A percentile compares a stretch with the other conserved stretches of the same genome.
Evolutionary conservation across 2,329 filamentous ascomycete species (phyloP).

Genomic region (Myriosclerotinia scirpicola): DNA sequence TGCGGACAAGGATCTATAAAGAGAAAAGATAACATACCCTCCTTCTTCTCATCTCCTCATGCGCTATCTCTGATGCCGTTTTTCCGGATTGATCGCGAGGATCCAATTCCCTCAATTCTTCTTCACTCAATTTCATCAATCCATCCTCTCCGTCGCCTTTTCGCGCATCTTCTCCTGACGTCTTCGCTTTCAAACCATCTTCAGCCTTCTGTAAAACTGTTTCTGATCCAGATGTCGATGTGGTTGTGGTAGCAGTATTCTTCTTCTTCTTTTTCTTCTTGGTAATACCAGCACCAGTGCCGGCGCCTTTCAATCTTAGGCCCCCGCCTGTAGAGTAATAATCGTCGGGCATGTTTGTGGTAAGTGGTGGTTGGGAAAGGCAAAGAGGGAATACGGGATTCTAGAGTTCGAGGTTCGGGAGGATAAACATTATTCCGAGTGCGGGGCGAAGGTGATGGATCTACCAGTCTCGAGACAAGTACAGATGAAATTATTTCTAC

Average conservation of each 20-base stretch:
- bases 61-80: conserved; percentile 78
- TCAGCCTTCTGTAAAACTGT: conserved; percentile 48
- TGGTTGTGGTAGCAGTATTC: conserved; percentile 39
- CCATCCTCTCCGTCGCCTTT: neutral
- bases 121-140: conserved; percentile 25
- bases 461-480: neutral
- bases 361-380: neutral
- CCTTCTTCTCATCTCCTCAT: conserved; percentile 79
- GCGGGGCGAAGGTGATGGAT: neutral
- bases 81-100: conserved; percentile 52
- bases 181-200: conserved; percentile 31
- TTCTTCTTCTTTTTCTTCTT: conserved; percentile 57
- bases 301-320: conserved; percentile 81
- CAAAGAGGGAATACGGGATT: neutral
- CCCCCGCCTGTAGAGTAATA: conserved; percentile 69
- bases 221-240: conserved; percentile 32
- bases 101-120: conserved; percentile 35
- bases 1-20: neutral
- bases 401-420: neutral
- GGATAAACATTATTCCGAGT: neutral
- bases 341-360: conserved; percentile 68
- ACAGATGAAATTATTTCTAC: too few relatives aligned
- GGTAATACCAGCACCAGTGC: conserved; percentile 61
- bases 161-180: conserved; percentile 8
- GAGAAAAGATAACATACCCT: conserved; percentile 55